These are phyloP conservation scores for Verticillium albo-atrum DNA, from an alignment of 2,329 filamentous ascomycete species.

Conservation along the genomic window DNA sequence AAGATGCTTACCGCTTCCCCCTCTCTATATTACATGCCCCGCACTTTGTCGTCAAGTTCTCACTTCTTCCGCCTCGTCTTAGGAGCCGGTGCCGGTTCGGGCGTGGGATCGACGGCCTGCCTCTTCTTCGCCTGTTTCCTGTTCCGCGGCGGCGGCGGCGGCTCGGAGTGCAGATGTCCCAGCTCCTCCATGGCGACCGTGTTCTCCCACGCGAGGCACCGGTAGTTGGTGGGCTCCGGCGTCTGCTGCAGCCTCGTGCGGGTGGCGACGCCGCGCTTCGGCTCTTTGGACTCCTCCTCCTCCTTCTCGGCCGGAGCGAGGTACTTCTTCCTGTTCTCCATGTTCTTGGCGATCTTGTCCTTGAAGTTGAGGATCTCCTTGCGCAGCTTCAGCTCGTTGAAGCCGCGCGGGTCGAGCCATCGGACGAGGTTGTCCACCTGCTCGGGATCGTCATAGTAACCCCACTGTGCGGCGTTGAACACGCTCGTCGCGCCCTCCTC, in stretches of 20 bases:
- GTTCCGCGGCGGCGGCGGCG: constrained; percentile 45
- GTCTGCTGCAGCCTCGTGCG: constrained; percentile 41
- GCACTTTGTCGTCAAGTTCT: neutral
- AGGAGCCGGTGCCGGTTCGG: constrained; percentile 15
- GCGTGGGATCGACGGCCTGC: constrained; percentile 27
- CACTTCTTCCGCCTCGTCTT: constrained; percentile 17
- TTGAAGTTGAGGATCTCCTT: constrained; percentile 80
- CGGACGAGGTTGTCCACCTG: constrained; percentile 73
- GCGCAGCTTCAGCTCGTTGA: constrained; percentile 79
- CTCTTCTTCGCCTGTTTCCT: constrained; percentile 50
- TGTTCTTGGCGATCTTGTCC: constrained; percentile 71
- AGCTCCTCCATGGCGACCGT: constrained; percentile 52
- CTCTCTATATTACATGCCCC: neutral
- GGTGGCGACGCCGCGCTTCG: constrained; percentile 36
- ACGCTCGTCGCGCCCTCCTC: constrained; percentile 85
- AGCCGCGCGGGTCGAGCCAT: constrained; percentile 85
- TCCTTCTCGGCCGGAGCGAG: constrained; percentile 45
- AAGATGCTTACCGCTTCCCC: neutral
- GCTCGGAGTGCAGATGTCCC: constrained; percentile 53
- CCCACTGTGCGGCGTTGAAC: constrained; percentile 77
- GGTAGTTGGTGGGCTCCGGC: constrained; percentile 39
- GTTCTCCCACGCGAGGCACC: constrained; percentile 52
- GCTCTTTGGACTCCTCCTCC: constrained; percentile 30
- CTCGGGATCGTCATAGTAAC: constrained; percentile 78
- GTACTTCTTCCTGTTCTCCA: constrained; percentile 75